Conservation (phyloP, 1,284 basidiomycete species). For the Psilocybe mexicana region DNA sequence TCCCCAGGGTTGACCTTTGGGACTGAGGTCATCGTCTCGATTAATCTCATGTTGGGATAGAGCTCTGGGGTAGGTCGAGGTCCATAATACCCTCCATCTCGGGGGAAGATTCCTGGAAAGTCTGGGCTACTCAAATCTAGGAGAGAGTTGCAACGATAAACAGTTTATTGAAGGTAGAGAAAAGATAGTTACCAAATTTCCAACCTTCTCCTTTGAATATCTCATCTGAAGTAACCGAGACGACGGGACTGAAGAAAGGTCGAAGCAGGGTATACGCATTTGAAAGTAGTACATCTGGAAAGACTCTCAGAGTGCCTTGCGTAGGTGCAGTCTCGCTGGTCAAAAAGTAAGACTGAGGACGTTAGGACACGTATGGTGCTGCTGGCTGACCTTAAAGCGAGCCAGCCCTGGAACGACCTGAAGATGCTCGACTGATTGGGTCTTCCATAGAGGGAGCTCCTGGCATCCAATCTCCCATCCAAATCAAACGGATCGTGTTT, state of each 20-base stretch:
- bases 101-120: constrained; percentile 56
- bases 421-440: constrained; percentile 69
- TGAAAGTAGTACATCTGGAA: constrained; percentile 72
- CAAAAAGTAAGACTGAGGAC: neutral
- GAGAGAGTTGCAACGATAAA: constrained; percentile 1
- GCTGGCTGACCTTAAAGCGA: constrained; percentile 55
- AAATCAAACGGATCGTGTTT: constrained; percentile 73
- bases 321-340: constrained; percentile 66
- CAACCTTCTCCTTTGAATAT: constrained; percentile 65
- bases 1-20: constrained; percentile 80
- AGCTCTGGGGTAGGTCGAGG: constrained; percentile 50
- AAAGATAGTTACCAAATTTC: constrained; percentile 57
- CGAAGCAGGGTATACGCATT: constrained; percentile 83
- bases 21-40: constrained; percentile 73
- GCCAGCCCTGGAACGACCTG: constrained; percentile 81
- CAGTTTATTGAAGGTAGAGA: neutral
- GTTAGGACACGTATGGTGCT: neutral
- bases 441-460: constrained; percentile 60
- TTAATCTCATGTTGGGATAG: constrained; percentile 72
- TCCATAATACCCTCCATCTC: constrained; percentile 48
- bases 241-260: constrained; percentile 74
- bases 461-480: constrained; percentile 59
- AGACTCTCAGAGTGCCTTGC: constrained; percentile 80
- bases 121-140: constrained; percentile 55
- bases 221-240: constrained; percentile 40